Evolutionary conservation across 495 filamentous ascomycete genomes (phyloP).

Genomic region (Penicillium argentinense): DNA sequence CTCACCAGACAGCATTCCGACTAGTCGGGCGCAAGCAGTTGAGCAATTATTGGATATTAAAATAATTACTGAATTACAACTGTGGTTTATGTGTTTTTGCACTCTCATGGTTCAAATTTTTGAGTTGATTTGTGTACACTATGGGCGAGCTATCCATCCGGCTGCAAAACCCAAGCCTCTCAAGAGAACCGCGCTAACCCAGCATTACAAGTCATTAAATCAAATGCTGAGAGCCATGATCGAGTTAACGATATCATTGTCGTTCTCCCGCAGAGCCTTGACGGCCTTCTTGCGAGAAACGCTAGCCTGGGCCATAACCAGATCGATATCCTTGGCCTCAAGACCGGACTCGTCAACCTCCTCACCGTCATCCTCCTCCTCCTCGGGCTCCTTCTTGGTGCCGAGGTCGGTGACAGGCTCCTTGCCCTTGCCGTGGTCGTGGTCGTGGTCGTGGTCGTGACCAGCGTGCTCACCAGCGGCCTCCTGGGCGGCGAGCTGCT

Average conservation of each 20-base stretch:
- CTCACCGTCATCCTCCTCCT: conserved; percentile 92
- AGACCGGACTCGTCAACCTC: conserved; percentile 91
- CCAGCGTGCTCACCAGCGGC: conserved; percentile 79
- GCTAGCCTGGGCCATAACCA: conserved; percentile 97
- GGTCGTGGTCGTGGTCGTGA: conserved; percentile 70
- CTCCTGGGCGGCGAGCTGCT: conserved; percentile 78
- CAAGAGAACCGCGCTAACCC: conserved; percentile 17
- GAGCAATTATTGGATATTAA: too few relatives aligned
- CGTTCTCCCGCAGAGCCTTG: conserved; percentile 97
- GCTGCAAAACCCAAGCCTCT: conserved; percentile 35
- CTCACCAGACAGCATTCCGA: conserved; percentile 4
- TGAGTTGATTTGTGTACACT: conserved; percentile 48
- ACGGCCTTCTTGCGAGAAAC: conserved; percentile 97
- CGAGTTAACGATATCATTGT: conserved; percentile 99
- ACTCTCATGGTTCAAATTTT: too few relatives aligned
- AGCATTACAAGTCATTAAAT: conserved; percentile 50
- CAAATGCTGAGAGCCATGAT: conserved; percentile 99
- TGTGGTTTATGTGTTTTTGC: too few relatives aligned
- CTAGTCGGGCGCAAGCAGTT: too few relatives aligned
- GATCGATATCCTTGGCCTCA: conserved; percentile 97
- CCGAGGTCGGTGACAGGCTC: conserved; percentile 60
- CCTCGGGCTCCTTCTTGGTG: conserved; percentile 85
- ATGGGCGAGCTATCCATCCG: conserved; percentile 29
- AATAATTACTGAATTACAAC: not conserved
- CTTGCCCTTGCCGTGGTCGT: conserved; percentile 79